These are phyloP conservation scores for Verbena officinalis DNA, from an alignment of 257 asterid genomes.

Conservation along the genomic window DNA sequence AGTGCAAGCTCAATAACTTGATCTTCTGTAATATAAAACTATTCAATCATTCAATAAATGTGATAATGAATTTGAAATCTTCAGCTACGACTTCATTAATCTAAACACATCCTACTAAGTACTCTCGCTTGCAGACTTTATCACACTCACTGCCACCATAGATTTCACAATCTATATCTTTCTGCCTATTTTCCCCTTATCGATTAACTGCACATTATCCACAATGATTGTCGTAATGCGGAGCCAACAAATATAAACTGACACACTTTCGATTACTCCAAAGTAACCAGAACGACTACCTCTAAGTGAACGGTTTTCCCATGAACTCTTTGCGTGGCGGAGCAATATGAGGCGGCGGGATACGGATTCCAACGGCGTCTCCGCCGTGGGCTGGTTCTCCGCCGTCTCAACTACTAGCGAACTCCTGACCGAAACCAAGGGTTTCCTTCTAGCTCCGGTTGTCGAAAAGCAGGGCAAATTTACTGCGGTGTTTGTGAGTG, in stretches of 20 bases:
- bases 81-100: no score
- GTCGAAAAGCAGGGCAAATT: slow-evolving; percentile 23
- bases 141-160: no score
- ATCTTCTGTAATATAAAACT: no score
- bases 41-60: no score
- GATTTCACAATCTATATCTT: no score
- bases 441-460: slow-evolving; percentile 28
- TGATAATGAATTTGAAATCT: no score
- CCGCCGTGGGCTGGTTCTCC: slow-evolving; percentile 43
- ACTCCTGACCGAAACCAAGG: slow-evolving; percentile 30
- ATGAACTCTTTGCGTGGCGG: slow-evolving; percentile 77
- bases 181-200: no score
- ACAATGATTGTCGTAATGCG: background rate
- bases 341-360: slow-evolving; percentile 80
- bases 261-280: background rate
- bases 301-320: slow-evolving; percentile 63
- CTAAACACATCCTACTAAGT: no score
- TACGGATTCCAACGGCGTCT: slow-evolving; percentile 38
- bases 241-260: background rate
- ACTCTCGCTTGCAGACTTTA: background rate
- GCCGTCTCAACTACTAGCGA: slow-evolving; percentile 48
- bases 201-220: slow-evolving; percentile 7
- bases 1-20: no score
- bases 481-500: slow-evolving; percentile 35
- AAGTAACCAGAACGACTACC: slow-evolving; percentile 40